phyloP scores from a whole-genome alignment of 2,329 filamentous ascomycete genomes.

The Tympanopsis confertula region DNA sequence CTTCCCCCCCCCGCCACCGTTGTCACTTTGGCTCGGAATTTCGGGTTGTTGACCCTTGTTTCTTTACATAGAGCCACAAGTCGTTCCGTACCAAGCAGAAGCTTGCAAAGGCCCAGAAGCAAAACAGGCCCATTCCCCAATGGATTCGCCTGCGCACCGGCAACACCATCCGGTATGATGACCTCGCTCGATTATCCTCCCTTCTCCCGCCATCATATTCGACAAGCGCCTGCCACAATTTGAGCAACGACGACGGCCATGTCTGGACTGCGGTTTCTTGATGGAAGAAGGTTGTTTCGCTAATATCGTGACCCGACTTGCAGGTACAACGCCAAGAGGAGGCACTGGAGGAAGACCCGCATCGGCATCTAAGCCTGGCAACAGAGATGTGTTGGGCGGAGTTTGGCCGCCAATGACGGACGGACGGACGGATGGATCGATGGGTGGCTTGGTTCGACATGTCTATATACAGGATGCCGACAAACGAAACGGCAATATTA shows the following conservation, averaged over 20 bases:
- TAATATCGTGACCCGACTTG: too few species aligned
- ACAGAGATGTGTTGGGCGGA: too few species aligned
- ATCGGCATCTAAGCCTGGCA: constrained; percentile 81
- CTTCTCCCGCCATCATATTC: too few species aligned
- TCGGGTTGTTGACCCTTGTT: background rate
- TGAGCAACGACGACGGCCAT: too few species aligned
- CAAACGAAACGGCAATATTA: too few species aligned
- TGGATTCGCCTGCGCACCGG: constrained; percentile 97
- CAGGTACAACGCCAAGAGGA: constrained; percentile 99
- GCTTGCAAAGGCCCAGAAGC: constrained; percentile 99
- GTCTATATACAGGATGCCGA: too few species aligned
- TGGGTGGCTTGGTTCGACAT: too few species aligned
- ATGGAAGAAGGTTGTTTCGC: too few species aligned
- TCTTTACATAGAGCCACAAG: constrained; percentile 76
- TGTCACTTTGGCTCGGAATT: background rate
- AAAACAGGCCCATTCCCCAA: constrained; percentile 99
- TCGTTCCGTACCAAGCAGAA: constrained; percentile 99
- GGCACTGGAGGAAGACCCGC: constrained; percentile 99
- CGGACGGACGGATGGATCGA: too few species aligned
- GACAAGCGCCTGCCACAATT: too few species aligned
- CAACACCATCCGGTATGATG: constrained; percentile 96
- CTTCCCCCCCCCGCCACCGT: constrained; percentile 1
- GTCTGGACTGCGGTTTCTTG: too few species aligned
- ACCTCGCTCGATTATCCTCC: constrained; percentile 7
- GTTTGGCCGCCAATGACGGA: too few species aligned